Base-by-base conservation (phyloP, 164 flowering plant species). In the Piper longum region DNA sequence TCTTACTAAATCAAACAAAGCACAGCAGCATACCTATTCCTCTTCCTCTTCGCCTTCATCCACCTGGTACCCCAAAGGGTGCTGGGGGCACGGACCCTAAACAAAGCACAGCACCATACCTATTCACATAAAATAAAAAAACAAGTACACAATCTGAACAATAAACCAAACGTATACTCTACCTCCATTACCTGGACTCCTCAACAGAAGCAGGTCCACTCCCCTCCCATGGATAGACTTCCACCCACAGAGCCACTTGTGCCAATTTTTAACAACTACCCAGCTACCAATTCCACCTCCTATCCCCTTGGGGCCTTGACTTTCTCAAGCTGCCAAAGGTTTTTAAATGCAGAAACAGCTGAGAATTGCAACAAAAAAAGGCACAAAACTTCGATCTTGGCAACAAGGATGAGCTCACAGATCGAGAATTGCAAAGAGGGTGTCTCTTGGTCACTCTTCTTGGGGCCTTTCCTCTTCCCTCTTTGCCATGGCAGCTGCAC, bases 341-440 rank as follows among this genome's bases (percentile, higher is more conserved):
- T 4, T 54, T 42, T 5, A 9, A 56, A 43, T 44, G 19, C 43
- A 43, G 54, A 11, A 13, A 13, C 11, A 45, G 65, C 54, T 19
- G 62, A 4, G 7, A 60, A 45, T 64, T 43, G 19, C 26, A 19
- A 26, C 43, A 16, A 45, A 2, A 64, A n/a, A 36, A 45, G n/a
- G 61, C 42, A 45, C 44, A 60, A 65, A 57, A 61, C 73, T 74
- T 79, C 59, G 84, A 67, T 73, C 59, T 65, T 69, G 78, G 85
- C 64, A 82, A 76, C 70, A 42, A 62, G 59, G 41, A 57, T 3
- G 72, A 76, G 83, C 78, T 72, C 74, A 70, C 56, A 39, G 59
- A 68, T 56, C 72, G 64, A 71, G 72, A 74, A 54, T 59, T 68
- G 51, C 67, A 62, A 45, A 54, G 40, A 57, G 43, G 65, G 39